phyloP scores from a whole-genome alignment of 75 land plant species.

The Pinus tabuliformis region DNA sequence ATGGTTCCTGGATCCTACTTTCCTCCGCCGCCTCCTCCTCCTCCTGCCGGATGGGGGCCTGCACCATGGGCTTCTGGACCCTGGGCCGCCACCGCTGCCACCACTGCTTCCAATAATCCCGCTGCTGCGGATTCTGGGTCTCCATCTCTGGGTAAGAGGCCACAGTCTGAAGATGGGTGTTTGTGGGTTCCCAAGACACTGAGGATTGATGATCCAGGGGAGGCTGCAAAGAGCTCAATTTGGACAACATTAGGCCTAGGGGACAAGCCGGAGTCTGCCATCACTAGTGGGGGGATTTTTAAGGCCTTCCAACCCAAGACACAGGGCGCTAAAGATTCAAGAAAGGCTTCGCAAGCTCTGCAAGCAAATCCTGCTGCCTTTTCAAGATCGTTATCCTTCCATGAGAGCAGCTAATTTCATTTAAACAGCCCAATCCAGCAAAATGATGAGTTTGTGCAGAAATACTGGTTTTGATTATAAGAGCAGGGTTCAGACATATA shows the following conservation, averaged over 20 bases:
- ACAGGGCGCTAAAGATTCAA: not conserved
- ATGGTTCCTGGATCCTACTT: constrained; percentile 12
- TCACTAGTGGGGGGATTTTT: constrained; percentile 4
- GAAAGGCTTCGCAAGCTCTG: not conserved
- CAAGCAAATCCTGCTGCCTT: constrained; percentile 31
- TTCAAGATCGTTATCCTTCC: constrained; percentile 21
- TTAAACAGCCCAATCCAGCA: no score
- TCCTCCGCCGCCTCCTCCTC: constrained; percentile 5
- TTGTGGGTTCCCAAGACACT: constrained; percentile 31
- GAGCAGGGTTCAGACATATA: no score
- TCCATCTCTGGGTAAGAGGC: constrained; percentile 20
- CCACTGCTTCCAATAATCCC: constrained; percentile 3
- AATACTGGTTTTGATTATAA: no score
- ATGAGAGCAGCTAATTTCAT: constrained; percentile 15
- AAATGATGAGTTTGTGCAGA: no score
- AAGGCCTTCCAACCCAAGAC: constrained; percentile 13
- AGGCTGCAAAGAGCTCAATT: constrained; percentile 41
- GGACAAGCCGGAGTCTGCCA: not conserved
- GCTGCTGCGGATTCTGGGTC: constrained; percentile 1
- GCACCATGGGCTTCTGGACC: constrained; percentile 5
- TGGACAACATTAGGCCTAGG: constrained; percentile 37
- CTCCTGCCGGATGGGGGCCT: constrained; percentile 5
- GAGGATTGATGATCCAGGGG: constrained; percentile 35
- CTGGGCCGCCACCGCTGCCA: constrained; percentile 5
- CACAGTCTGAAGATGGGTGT: constrained; percentile 11